Base-by-base conservation (phyloP, 371 early-diverging fungal species). In the Mortierella sp. region DNA sequence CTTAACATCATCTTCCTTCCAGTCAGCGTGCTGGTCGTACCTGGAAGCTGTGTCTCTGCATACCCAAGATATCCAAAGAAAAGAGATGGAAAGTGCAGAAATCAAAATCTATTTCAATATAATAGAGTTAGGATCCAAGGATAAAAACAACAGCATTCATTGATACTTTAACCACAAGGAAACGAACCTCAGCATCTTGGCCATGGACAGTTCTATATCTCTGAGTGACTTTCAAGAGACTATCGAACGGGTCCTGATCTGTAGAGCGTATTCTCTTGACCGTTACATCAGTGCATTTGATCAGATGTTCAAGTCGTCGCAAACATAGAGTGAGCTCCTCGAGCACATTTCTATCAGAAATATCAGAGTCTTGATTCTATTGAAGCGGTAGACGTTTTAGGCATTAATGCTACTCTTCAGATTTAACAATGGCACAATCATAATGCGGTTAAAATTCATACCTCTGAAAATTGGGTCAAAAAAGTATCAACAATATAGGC, bases 61-160 rank as follows among this genome's bases (percentile, higher is more conserved):
- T 54, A 59, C 79, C 84, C 61, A 83, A 67, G 62, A 89, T 43
- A 80, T 88, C 87, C 83, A 83, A 26, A 83, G 61, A 57, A 68
- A 84, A 6, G 61, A 67, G 6, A 70, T 79, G 22, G 79, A 75
- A 45, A 79, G 66, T 29, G 70, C 69, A 12, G 72, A 74, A 19
- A 78, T 61, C 19, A 66, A 12, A 7, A 70, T 51, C 65, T 83
- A 65, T 62, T 19, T 32, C 19, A 43, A 32, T 15, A 59, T 53
- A 28, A 15, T 2, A 17, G 40, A 32, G 58, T 31, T 45, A 53
- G 26, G n/a, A 3, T 23, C 7, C 2, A 8, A 26, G 4, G 9
- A 22, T 40, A 45, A 31, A 15, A 29, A 43, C 31, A 26, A 45
- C 43, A 34, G n/a, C n/a, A n/a, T n/a, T n/a, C n/a, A n/a, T 32